Base-by-base conservation (phyloP, 257 asterid species). In the Solanum virginianum region DNA sequence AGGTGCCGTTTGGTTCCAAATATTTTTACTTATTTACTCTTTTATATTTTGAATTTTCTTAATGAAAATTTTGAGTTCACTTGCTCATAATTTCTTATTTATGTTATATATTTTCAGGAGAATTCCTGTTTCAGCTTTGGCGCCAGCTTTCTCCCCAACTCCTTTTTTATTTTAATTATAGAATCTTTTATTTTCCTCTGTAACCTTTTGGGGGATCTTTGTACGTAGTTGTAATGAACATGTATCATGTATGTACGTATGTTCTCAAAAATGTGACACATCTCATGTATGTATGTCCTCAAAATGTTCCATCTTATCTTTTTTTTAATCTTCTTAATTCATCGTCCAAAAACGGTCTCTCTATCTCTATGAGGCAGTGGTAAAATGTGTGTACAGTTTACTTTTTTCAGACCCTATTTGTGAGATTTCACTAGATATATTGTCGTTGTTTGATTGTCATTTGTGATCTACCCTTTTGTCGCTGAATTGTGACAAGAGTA, bases 91-190 rank as follows among this genome's bases (percentile, higher is more conserved):
- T 6, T n/a, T 6, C 11, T 22, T 6, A 22, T 57, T 77, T 45
- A 32, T 43, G 18, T 82, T 75, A 45, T 13, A 72, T 12, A 56
- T 57, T 80, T 87, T 80, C 93, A 94, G 98, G 93, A 59, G 86
- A 70, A 68, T 56, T 68, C 65, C 87, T 45, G 51, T 79, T 26
- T 80, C 92, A 82, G 84, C 66, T 2, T 62, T 65, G 51, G 86
- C 88, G 85, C 92, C 92, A 45, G 56, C 93, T 18, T 87, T 87
- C 39, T 53, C 94, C 20, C 90, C 95, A 24, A 86, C 94, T 1
- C 94, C 97, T 15, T 90, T 90, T 92, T 87, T 92, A 91, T 94
- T 94, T 86, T 93, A 90, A 89, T 39, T 69, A 7, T 24, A 15
- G n/a, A 14, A 65, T 65, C n/a, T 18, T 26, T 65, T 26, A 65